A percentile compares a stretch with the other conserved stretches of the same genome.
Evolutionary conservation across 176 grass and related monocot species (phyloP).

Genomic region (Musa acuminata): DNA sequence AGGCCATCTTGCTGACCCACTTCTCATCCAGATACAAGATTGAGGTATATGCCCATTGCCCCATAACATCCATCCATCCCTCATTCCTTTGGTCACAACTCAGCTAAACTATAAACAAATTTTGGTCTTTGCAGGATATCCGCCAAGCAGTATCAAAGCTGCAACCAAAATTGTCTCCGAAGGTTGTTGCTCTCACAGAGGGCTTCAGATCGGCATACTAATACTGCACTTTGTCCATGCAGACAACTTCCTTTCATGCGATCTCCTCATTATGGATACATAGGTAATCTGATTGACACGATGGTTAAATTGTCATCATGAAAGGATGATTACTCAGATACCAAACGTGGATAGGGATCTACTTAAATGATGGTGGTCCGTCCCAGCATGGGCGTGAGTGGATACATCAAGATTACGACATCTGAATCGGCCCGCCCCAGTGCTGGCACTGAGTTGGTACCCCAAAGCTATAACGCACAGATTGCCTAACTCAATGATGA

Average conservation of each 20-base stretch:
- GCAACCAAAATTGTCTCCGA: conserved; percentile 62
- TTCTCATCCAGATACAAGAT: conserved; percentile 84
- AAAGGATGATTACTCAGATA: too few species aligned
- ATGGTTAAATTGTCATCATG: too few species aligned
- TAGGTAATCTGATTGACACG: too few species aligned
- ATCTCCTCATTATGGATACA: too few species aligned
- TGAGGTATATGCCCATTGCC: conserved; percentile 38
- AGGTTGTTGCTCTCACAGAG: conserved; percentile 80
- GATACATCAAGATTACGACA: too few species aligned
- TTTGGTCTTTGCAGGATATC: conserved; percentile 57
- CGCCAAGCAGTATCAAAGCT: conserved; percentile 56
- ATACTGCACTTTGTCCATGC: conserved; percentile 15
- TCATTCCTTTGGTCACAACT: neutral
- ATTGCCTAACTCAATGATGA: too few species aligned
- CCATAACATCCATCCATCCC: conserved; percentile 6
- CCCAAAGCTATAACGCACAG: too few species aligned
- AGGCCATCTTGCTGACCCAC: conserved; percentile 72
- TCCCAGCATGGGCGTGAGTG: too few species aligned
- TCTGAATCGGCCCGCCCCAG: too few species aligned
- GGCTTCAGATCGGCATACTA: conserved; percentile 76
- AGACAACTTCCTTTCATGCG: neutral
- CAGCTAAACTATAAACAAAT: conserved; percentile 25
- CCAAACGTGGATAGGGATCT: too few species aligned
- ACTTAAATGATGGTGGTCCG: too few species aligned
- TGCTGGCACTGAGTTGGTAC: too few species aligned